Conservation (phyloP, 345 rosid species). For the Arabidopsis arenosa region DNA sequence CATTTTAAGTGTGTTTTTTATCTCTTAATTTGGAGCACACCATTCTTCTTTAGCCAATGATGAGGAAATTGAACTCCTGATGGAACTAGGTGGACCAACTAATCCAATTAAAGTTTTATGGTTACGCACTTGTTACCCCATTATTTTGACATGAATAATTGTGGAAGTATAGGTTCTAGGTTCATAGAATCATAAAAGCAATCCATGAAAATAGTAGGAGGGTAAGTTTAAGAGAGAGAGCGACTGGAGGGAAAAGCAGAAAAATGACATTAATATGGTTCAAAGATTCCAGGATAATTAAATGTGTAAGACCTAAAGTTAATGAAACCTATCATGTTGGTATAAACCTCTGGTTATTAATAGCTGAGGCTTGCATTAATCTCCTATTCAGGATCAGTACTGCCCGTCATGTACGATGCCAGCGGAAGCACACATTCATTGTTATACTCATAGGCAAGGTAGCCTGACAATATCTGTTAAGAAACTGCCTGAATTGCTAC, state of each 20-base stretch:
- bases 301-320: slow-evolving; percentile 20
- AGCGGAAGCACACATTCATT: slow-evolving; percentile 95
- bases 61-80: slow-evolving; percentile 17
- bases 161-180: slow-evolving; percentile 19
- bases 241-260: slow-evolving; percentile 1
- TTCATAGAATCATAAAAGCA: slow-evolving; percentile 11
- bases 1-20: slow-evolving; percentile 7
- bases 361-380: slow-evolving; percentile 31
- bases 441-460: slow-evolving; percentile 95
- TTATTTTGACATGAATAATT: slow-evolving; percentile 25
- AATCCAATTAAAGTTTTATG: slow-evolving; percentile 18
- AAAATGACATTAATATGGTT: slow-evolving; percentile 22
- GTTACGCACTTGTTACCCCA: slow-evolving; percentile 20
- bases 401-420: slow-evolving; percentile 90
- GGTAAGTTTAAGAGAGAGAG: slow-evolving; percentile 1
- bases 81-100: slow-evolving; percentile 31
- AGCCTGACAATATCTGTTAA: slow-evolving; percentile 93
- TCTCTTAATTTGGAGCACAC: background rate
- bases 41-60: slow-evolving; percentile 24
- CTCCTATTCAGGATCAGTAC: slow-evolving; percentile 56
- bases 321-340: slow-evolving; percentile 24
- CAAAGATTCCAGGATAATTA: slow-evolving; percentile 23
- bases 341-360: slow-evolving; percentile 23
- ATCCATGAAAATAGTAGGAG: slow-evolving; percentile 13
- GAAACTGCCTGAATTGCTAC: slow-evolving; percentile 71